Evolutionary conservation across 148 eudicot genomes (phyloP).

Genomic region (Cornus kousa): DNA sequence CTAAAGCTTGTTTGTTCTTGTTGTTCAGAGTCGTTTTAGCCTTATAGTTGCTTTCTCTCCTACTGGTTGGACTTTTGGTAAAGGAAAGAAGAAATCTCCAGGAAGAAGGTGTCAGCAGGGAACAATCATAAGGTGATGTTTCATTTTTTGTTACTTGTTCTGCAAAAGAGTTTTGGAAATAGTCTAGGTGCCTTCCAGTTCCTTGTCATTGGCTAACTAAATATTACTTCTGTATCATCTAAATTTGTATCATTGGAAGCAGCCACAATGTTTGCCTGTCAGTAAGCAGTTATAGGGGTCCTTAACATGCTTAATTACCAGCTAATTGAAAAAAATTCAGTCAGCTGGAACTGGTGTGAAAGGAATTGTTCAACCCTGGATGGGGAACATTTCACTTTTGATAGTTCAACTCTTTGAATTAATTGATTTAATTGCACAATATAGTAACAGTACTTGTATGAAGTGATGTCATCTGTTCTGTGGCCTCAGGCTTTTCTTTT

Average conservation of each 20-base stretch:
- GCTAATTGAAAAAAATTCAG: neutral
- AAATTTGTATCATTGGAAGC: neutral
- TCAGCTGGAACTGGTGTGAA: neutral
- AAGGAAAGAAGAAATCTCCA: constrained; percentile 73
- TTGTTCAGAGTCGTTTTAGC: constrained; percentile 62
- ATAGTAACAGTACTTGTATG: neutral
- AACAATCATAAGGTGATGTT: constrained; percentile 77
- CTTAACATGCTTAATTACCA: neutral
- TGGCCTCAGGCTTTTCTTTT: neutral
- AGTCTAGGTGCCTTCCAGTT: neutral
- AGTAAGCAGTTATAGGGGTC: neutral
- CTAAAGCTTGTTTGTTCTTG: constrained; percentile 3
- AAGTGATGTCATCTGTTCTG: neutral
- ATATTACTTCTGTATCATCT: neutral
- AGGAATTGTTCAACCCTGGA: neutral
- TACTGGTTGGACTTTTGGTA: constrained; percentile 91
- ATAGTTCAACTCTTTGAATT: neutral
- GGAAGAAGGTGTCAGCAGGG: constrained; percentile 97
- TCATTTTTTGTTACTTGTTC: neutral
- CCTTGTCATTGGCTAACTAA: neutral
- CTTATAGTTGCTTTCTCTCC: constrained; percentile 93
- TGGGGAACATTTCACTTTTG: neutral
- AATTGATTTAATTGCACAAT: neutral
- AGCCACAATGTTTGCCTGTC: neutral
- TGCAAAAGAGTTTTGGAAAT: neutral